A percentile compares a stretch with the other conserved stretches of the same genome.
Conservation (phyloP, 768 basidiomycete species). For the Gymnopilus dilepis region DNA sequence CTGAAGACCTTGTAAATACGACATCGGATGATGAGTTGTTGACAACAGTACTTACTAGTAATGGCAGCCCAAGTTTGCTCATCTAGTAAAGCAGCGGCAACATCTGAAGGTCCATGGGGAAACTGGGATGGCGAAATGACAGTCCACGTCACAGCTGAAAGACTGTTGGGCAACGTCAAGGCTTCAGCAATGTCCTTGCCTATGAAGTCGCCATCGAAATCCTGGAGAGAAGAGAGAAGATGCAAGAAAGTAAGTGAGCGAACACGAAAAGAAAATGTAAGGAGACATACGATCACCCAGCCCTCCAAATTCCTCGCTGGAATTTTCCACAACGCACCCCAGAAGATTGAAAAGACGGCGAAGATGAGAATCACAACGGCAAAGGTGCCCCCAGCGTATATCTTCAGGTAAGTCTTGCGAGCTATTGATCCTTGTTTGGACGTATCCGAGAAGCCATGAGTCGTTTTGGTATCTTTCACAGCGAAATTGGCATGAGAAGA, state of each 20-base stretch:
- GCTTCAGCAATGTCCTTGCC: conserved; percentile 51
- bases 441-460: conserved; percentile 34
- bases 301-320: conserved; percentile 51
- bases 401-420: conserved; percentile 52
- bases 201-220: conserved; percentile 62
- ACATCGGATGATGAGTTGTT: background rate
- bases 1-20: conserved; percentile 28
- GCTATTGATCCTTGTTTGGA: conserved; percentile 27
- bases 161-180: conserved; percentile 33
- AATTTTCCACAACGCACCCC: conserved; percentile 56
- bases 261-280: background rate
- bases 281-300: conserved; percentile 57
- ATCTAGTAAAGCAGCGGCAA: conserved; percentile 51
- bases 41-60: conserved; percentile 43
- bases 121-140: conserved; percentile 47
- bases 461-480: background rate
- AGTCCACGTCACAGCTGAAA: conserved; percentile 51
- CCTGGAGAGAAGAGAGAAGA: conserved; percentile 39
- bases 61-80: conserved; percentile 61
- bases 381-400: conserved; percentile 41
- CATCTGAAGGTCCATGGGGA: conserved; percentile 45
- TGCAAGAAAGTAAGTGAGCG: background rate
- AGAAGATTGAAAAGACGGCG: conserved; percentile 60
- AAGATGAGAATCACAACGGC: conserved; percentile 51
- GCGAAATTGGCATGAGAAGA: background rate